These are phyloP conservation scores for Fraxinus pennsylvanica DNA, from an alignment of 257 asterid species.

Conservation along the genomic window DNA sequence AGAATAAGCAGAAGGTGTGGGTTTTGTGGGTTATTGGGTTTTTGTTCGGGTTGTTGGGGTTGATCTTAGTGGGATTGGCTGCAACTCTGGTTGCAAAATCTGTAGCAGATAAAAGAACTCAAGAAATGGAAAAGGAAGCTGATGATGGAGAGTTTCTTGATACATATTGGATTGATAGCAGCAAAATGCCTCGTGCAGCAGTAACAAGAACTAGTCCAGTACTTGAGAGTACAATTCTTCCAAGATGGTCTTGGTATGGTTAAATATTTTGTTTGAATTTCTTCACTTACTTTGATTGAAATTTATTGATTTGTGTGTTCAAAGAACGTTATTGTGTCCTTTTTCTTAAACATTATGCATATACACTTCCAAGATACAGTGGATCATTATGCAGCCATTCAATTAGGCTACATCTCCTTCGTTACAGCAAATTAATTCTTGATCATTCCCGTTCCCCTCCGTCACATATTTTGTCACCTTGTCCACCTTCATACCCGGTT, in stretches of 20 bases:
- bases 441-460: too few relatives aligned
- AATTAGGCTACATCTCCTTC: background rate
- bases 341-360: background rate
- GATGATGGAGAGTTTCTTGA: constrained; percentile 63
- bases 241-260: constrained; percentile 50
- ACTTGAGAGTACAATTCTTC: constrained; percentile 52
- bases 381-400: background rate
- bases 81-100: constrained; percentile 38
- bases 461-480: too few relatives aligned
- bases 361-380: background rate
- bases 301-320: background rate
- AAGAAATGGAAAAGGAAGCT: constrained; percentile 57
- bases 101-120: constrained; percentile 36
- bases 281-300: background rate
- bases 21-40: constrained; percentile 49
- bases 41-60: constrained; percentile 44
- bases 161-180: constrained; percentile 50
- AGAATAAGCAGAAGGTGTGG: constrained; percentile 37
- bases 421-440: background rate
- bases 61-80: constrained; percentile 39
- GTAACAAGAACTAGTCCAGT: constrained; percentile 68
- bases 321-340: background rate
- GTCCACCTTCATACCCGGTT: too few relatives aligned
- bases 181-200: constrained; percentile 75
- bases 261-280: constrained; percentile 1